Conservation (phyloP, 2,329 filamentous ascomycete genomes). For the Colletotrichum sp. region DNA sequence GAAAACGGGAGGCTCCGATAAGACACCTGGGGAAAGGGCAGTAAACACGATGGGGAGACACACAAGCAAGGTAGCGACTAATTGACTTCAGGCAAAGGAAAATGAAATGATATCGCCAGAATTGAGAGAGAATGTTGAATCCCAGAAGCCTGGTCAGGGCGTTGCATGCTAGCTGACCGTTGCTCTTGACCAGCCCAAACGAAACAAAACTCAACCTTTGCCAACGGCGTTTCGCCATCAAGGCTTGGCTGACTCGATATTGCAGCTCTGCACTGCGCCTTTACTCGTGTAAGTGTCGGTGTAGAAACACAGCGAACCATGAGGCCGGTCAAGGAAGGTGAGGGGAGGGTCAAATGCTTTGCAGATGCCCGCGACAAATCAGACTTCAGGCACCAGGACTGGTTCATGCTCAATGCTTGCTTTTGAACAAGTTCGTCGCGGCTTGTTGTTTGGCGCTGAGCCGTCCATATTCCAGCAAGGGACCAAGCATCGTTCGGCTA, state of each 20-base stretch:
- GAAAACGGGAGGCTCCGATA: neutral
- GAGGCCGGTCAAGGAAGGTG: neutral
- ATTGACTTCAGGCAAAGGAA: neutral
- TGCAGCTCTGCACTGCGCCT: neutral
- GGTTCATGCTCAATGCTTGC: neutral
- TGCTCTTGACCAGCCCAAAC: neutral
- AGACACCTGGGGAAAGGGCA: neutral
- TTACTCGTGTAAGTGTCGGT: conserved; percentile 12
- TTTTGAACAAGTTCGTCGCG: neutral
- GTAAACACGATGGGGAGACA: neutral
- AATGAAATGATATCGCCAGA: neutral
- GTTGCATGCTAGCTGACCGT: neutral
- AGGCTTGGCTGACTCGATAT: conserved; percentile 10
- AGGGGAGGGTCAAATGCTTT: neutral
- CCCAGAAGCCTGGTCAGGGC: no score
- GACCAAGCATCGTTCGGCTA: neutral
- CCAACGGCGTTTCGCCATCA: neutral
- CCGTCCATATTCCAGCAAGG: neutral
- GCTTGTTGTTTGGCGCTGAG: neutral
- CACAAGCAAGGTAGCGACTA: neutral
- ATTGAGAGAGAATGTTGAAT: neutral
- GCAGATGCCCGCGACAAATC: neutral
- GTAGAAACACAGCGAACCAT: neutral
- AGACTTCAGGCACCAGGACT: neutral
- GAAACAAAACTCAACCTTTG: neutral